Percentiles rank a stretch among this genome's conserved stretches.
Conservation (phyloP, 192 early-diverging fungal species). For the Linnemannia hyalina region DNA sequence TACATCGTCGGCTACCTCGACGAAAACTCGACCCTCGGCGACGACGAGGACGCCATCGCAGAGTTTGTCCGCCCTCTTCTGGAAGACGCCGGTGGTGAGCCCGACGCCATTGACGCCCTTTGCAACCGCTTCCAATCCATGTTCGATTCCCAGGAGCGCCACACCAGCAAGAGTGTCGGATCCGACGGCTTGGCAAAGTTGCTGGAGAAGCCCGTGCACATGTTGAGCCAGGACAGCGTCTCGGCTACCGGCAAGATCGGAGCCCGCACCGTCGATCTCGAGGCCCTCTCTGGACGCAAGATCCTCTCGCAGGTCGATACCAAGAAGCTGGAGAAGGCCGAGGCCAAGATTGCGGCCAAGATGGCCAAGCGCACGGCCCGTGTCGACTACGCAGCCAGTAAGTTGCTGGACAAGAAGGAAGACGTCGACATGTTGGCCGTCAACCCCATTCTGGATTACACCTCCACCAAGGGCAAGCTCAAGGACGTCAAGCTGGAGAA, state of each 20-base stretch:
- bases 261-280: constrained; percentile 70
- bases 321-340: constrained; percentile 91
- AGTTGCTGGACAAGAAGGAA: constrained; percentile 74
- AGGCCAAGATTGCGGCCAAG: constrained; percentile 93
- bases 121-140: constrained; percentile 78
- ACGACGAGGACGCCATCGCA: constrained; percentile 69
- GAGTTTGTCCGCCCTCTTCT: constrained; percentile 80
- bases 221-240: constrained; percentile 74
- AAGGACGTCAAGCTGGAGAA: constrained; percentile 98
- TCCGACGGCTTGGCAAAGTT: constrained; percentile 67
- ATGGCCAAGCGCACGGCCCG: constrained; percentile 82
- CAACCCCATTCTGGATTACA: constrained; percentile 91
- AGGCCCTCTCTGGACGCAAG: constrained; percentile 74
- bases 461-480: constrained; percentile 81
- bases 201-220: constrained; percentile 73
- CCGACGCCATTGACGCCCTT: constrained; percentile 71
- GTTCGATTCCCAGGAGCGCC: constrained; percentile 57
- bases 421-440: constrained; percentile 85
- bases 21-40: constrained; percentile 63
- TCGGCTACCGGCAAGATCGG: constrained; percentile 65
- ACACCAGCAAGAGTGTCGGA: constrained; percentile 55
- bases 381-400: constrained; percentile 82
- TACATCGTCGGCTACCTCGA: constrained; percentile 85
- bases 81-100: constrained; percentile 75
- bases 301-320: constrained; percentile 81